Evolutionary conservation across 2,329 filamentous ascomycete species (phyloP).

Genomic region (Scopulariopsis brevicaulis): DNA sequence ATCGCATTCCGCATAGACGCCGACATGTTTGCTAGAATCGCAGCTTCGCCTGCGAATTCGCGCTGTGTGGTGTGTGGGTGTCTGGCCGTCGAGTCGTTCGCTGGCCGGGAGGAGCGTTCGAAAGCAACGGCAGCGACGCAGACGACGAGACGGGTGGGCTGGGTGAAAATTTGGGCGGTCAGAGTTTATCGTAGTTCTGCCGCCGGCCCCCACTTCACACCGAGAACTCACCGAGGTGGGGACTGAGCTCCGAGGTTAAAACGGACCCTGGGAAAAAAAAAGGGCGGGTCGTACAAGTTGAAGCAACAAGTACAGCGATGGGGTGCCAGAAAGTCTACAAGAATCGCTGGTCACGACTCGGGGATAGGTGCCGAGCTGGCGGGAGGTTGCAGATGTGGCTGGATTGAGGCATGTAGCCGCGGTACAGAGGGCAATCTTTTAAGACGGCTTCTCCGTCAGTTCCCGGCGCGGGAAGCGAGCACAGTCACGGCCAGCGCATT

Average conservation of each 20-base stretch:
- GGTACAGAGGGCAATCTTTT: too few species aligned
- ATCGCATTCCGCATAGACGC: slow-evolving; percentile 51
- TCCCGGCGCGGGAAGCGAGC: too few species aligned
- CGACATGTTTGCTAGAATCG: slow-evolving; percentile 28
- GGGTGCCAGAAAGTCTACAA: too few species aligned
- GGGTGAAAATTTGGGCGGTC: slow-evolving; percentile 1
- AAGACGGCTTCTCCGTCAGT: too few species aligned
- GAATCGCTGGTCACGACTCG: too few species aligned
- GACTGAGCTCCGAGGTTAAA: background rate
- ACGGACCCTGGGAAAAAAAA: too few species aligned
- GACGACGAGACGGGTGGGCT: background rate
- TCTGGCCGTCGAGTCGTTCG: background rate
- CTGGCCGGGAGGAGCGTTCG: background rate
- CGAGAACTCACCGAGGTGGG: background rate
- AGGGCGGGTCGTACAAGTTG: too few species aligned
- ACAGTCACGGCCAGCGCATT: background rate
- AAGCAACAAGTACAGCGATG: too few species aligned
- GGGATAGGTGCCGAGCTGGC: too few species aligned
- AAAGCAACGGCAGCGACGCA: background rate
- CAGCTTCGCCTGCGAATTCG: background rate
- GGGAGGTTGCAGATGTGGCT: too few species aligned
- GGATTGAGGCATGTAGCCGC: too few species aligned
- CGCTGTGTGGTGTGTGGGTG: background rate
- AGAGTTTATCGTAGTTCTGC: background rate
- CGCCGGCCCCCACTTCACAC: background rate